Evolutionary conservation across 805 yeast species (phyloP), one percentile per base, ranked within the genome.

Genomic region (Metschnikowia amazonensis): DNA sequence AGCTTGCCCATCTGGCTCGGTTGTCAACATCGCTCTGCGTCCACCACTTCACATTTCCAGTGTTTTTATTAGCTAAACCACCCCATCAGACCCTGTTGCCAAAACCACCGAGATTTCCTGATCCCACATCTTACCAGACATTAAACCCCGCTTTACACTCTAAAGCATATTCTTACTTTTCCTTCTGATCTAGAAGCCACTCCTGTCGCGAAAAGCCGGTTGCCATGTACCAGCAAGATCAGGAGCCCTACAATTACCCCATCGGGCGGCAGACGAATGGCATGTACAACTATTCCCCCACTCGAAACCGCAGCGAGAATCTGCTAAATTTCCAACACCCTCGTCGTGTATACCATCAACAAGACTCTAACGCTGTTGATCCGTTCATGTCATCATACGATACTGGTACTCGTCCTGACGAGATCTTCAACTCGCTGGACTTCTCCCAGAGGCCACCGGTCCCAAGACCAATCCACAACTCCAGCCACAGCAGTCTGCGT

Each of bases 291-390:
- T 53, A 50, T 42, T 41, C 49, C 11, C 36, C 36, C 21, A 29
- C 45, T 14, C 17, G 49, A 23, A 35, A 36, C 35, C 34, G 46
- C 30, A 51, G 55, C 47, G 37, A 38, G 14, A 42, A 36, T 11
- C 57, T 53, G 57, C 36, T 53, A 10, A 41, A 39, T 8, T 53
- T 53, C 30, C 46, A 51, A 31, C 53, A 45, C n/a, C 56, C 57
- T 3, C 39, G 39, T 50, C 16, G 42, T 39, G 5, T 39, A 50
- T 37, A 45, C 17, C 36, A 28, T n/a, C 36, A 31, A 27, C 42
- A 36, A 21, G 20, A 38, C 34, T 7, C 33, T 36, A 13, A 42
- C 38, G 10, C 39, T 30, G 27, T 44, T n/a, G 54, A 52, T 6
- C 49, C 53, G 23, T 43, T 50, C 36, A 31, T 52, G 39, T 27